Conservation (phyloP, 495 filamentous ascomycete species). For the Neurospora intermedia region DNA sequence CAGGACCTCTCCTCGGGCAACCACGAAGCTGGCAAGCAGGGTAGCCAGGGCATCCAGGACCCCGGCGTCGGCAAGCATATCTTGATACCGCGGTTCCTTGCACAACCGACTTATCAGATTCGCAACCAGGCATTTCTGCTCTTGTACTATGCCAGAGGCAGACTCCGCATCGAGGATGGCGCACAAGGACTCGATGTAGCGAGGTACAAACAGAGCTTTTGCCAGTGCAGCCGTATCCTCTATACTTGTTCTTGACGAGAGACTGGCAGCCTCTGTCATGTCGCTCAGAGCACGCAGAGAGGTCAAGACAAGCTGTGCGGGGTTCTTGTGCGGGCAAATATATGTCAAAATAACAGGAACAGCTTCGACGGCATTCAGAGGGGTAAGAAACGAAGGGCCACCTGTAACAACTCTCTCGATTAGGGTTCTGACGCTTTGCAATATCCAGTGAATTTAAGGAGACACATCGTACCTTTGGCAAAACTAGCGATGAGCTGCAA, state of each 20-base stretch:
- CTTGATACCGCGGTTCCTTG: slow-evolving; percentile 56
- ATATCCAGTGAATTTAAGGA: background rate
- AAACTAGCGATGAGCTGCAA: slow-evolving; percentile 73
- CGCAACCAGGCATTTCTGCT: slow-evolving; percentile 54
- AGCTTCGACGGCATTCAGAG: slow-evolving; percentile 55
- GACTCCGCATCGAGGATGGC: slow-evolving; percentile 55
- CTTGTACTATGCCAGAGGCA: slow-evolving; percentile 36
- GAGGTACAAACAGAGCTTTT: slow-evolving; percentile 50
- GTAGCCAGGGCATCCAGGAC: slow-evolving; percentile 73
- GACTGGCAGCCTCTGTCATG: slow-evolving; percentile 53
- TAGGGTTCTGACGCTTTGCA: background rate
- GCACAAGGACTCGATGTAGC: slow-evolving; percentile 47
- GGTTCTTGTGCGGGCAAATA: slow-evolving; percentile 53
- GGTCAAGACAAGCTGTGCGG: slow-evolving; percentile 54
- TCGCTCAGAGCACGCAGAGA: slow-evolving; percentile 66
- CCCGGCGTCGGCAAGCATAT: slow-evolving; percentile 53
- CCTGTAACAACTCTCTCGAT: slow-evolving; percentile 39
- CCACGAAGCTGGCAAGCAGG: slow-evolving; percentile 63
- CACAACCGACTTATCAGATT: slow-evolving; percentile 56
- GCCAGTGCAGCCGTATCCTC: slow-evolving; percentile 36
- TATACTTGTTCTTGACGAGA: slow-evolving; percentile 21
- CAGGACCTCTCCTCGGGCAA: slow-evolving; percentile 53
- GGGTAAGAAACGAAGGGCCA: slow-evolving; percentile 65
- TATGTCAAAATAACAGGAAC: slow-evolving; percentile 57
- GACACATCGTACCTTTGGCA: slow-evolving; percentile 53